Base-by-base conservation (phyloP, 306 rosid species). In the Vicia sativa region DNA sequence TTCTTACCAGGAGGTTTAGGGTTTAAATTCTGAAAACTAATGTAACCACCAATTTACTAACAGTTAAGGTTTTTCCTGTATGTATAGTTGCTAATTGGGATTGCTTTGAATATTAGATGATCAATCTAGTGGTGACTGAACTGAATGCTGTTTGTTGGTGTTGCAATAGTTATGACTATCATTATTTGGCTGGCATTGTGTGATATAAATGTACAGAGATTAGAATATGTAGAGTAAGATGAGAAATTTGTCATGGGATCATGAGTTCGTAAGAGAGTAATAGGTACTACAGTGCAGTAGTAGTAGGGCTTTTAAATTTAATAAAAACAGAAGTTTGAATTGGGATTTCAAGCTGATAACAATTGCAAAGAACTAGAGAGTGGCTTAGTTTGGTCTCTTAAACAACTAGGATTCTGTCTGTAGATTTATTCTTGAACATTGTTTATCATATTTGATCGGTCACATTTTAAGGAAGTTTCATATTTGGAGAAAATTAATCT, bases 191-290 rank as follows among this genome's bases (percentile, higher is more conserved):
- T 64, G 46, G 48, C 15, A 1, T 55, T 44, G 5, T 23, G 31
- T 63, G 6, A 35, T 21, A 21, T 11, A 41, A 14, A 37, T 23
- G 31, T 58, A 15, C 38, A 39, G 39, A 60, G 42, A 29, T 60
- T 58, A 7, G 50, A 38, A 12, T 42, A 25, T 53, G 70, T 42
- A 46, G 67, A 28, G 29, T 26, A 52, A 35, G 46, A 62, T 23
- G 72, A 11, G 52, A 25, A 38, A 45, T 31, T 53, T n/a, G 44
- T 34, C 26, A 31, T 60, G 45, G 76, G 68, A 37, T 69, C 35
- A n/a, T 15, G 67, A 38, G 73, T 70, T 18, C 9, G 42, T 63
- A 14, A 25, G 60, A 34, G 60, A 26, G 37, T 25, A 13, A 12
- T 1, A 3, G 35, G 16, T 1, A 5, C 14, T 38, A 52, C 9